Percentiles rank a stretch among this genome's conserved stretches.
Evolutionary conservation across 306 rosid genomes (phyloP).

Genomic region (Begonia masoniana): DNA sequence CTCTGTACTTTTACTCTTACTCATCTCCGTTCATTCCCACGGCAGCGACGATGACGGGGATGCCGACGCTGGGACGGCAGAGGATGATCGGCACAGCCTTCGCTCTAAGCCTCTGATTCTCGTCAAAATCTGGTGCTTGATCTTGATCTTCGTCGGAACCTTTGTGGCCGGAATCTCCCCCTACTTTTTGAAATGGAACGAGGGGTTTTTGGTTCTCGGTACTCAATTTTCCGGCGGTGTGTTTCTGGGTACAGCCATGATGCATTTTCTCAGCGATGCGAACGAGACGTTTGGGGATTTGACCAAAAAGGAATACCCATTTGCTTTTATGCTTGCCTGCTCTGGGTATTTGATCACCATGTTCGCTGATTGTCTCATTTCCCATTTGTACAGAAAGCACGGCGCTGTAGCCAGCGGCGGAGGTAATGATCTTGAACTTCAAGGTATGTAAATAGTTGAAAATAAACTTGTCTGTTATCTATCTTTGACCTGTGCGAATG

Average conservation of each 20-base stretch:
- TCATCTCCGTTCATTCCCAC: conserved; percentile 37
- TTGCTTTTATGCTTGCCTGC: conserved; percentile 63
- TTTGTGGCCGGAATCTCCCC: conserved; percentile 52
- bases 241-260: conserved; percentile 67
- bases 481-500: too few species aligned
- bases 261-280: conserved; percentile 71
- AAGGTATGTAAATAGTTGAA: conserved; percentile 19
- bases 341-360: conserved; percentile 48
- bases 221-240: conserved; percentile 76
- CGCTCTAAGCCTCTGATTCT: conserved; percentile 35
- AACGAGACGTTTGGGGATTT: conserved; percentile 40
- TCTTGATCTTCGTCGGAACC: conserved; percentile 42
- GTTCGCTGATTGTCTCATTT: conserved; percentile 46
- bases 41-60: conserved; percentile 25
- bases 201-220: conserved; percentile 51
- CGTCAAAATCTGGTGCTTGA: conserved; percentile 44
- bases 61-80: neutral
- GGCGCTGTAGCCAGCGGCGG: conserved; percentile 2
- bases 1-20: conserved; percentile 16
- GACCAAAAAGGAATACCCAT: conserved; percentile 43
- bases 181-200: conserved; percentile 53
- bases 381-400: conserved; percentile 24
- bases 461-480: neutral
- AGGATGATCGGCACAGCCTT: conserved; percentile 6
- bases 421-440: conserved; percentile 21